These are phyloP conservation scores for Phytophthora sp. DNA, from an alignment of 352 stramenopile genomes.

Conservation along the genomic window DNA sequence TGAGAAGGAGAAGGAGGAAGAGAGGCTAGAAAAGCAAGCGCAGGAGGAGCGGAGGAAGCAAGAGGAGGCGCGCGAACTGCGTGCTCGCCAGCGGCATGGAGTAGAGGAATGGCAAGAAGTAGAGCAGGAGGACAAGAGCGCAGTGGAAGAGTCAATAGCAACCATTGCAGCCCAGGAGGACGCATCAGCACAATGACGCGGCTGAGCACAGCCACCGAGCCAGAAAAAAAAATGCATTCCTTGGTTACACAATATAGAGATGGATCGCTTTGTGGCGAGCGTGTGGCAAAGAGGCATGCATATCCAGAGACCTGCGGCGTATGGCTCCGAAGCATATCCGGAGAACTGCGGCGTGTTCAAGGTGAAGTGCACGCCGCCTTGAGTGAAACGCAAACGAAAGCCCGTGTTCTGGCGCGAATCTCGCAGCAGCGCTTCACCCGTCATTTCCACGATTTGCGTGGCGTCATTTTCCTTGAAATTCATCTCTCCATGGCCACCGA, in stretches of 20 bases:
- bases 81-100: constrained; percentile 52
- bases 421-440: constrained; percentile 18
- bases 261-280: neutral
- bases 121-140: constrained; percentile 20
- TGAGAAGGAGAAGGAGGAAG: constrained; percentile 67
- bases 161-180: neutral
- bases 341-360: constrained; percentile 3
- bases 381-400: constrained; percentile 18
- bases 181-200: neutral
- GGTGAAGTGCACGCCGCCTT: constrained; percentile 4
- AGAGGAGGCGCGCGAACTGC: constrained; percentile 56
- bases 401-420: constrained; percentile 1
- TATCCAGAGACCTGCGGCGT: no score
- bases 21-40: constrained; percentile 41
- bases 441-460: constrained; percentile 15
- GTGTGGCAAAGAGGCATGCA: constrained; percentile 8
- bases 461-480: neutral
- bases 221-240: constrained; percentile 10
- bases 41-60: constrained; percentile 54
- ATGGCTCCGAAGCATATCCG: no score
- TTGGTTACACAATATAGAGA: constrained; percentile 29
- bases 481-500: neutral
- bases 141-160: constrained; percentile 1
- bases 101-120: constrained; percentile 31
- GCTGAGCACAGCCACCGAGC: neutral